Conservation (phyloP, 805 yeast genomes). For the Komagataella mondaviorum region DNA sequence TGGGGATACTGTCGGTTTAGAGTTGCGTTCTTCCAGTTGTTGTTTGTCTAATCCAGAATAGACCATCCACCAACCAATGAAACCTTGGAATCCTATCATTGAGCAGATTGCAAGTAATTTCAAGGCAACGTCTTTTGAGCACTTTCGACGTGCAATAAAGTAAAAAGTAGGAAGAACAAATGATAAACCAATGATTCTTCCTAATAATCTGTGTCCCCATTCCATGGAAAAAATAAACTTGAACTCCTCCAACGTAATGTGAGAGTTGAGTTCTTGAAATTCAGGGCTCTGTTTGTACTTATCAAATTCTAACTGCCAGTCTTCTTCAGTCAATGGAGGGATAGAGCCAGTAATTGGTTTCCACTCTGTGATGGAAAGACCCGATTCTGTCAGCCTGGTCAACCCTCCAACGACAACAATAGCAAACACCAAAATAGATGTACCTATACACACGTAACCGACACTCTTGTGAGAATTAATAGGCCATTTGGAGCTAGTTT, state of each 20-base stretch:
- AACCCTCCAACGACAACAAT: constrained; percentile 95
- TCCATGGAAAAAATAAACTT: constrained; percentile 94
- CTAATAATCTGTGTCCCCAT: constrained; percentile 92
- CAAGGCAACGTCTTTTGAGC: constrained; percentile 53
- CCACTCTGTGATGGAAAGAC: constrained; percentile 96
- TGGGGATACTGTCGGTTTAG: constrained; percentile 96
- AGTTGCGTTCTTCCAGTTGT: constrained; percentile 61
- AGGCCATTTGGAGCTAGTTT: constrained; percentile 18
- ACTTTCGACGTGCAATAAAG: constrained; percentile 52
- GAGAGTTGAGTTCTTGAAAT: constrained; percentile 77
- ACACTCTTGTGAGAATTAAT: constrained; percentile 42
- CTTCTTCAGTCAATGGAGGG: constrained; percentile 71
- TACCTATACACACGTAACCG: constrained; percentile 81
- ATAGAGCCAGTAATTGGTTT: constrained; percentile 91
- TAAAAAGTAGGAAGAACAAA: constrained; percentile 79
- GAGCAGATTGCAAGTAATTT: constrained; percentile 62
- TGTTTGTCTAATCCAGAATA: constrained; percentile 82
- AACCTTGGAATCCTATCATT: constrained; percentile 85
- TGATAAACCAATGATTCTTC: constrained; percentile 77
- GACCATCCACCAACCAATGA: constrained; percentile 99
- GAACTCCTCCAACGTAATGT: constrained; percentile 82
- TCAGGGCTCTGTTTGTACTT: constrained; percentile 85
- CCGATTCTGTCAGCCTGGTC: constrained; percentile 91
- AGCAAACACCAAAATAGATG: constrained; percentile 83
- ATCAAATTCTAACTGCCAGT: constrained; percentile 78